Percentiles rank a stretch among this genome's conserved stretches.
Evolutionary conservation across 306 rosid species (phyloP).

Genomic region (Casuarina equisetifolia): DNA sequence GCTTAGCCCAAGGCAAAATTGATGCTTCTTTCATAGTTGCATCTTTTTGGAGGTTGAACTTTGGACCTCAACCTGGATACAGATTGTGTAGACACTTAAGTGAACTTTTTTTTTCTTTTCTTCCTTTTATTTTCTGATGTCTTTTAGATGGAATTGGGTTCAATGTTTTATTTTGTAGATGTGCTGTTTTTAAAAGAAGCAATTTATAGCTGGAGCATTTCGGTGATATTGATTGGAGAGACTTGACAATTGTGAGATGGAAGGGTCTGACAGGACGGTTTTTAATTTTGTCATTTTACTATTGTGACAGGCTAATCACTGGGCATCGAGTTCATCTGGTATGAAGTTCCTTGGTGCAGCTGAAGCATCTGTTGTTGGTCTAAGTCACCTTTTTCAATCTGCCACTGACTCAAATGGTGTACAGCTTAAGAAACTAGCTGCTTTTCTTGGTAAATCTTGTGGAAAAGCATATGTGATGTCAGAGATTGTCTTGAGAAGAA

Average conservation of each 20-base stretch:
- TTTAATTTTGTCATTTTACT: constrained; percentile 25
- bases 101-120: not conserved
- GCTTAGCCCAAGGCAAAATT: constrained; percentile 7
- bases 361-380: constrained; percentile 74
- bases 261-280: constrained; percentile 20
- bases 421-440: constrained; percentile 60
- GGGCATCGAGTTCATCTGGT: constrained; percentile 34
- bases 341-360: constrained; percentile 57
- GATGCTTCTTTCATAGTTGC: not conserved
- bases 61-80: not conserved
- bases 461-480: constrained; percentile 37
- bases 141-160: not conserved
- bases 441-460: constrained; percentile 51
- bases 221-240: constrained; percentile 6
- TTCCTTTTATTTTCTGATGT: not conserved
- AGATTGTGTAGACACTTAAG: not conserved
- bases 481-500: constrained; percentile 61
- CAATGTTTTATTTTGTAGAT: not conserved
- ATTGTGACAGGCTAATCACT: constrained; percentile 35
- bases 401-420: constrained; percentile 58
- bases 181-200: not conserved
- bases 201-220: not conserved
- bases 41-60: constrained; percentile 12
- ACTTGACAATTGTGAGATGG: constrained; percentile 17
- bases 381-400: constrained; percentile 63